These are phyloP conservation scores for Claviceps pazoutovae DNA, from an alignment of 2,329 filamentous ascomycete species.

Conservation along the genomic window DNA sequence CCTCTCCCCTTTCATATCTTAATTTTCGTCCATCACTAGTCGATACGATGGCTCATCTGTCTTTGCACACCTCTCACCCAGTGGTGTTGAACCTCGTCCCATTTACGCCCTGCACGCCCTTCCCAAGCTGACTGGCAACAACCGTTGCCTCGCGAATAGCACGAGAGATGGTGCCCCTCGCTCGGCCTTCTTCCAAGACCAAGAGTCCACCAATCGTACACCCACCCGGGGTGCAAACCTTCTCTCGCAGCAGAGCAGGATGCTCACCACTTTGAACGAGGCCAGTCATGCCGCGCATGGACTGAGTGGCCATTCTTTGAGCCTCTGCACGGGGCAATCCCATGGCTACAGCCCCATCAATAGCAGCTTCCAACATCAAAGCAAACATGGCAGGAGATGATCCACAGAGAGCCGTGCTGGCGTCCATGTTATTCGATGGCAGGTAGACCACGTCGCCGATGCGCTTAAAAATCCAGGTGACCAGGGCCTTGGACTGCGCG, in stretches of 20 bases:
- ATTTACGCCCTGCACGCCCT: conserved; percentile 24
- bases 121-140: conserved; percentile 49
- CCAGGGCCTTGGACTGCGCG: conserved; percentile 37
- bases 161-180: conserved; percentile 51
- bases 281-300: conserved; percentile 59
- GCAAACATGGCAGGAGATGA: conserved; percentile 66
- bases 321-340: conserved; percentile 60
- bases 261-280: conserved; percentile 60
- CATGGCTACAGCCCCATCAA: conserved; percentile 68
- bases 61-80: neutral
- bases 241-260: conserved; percentile 60
- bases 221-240: conserved; percentile 64
- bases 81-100: conserved; percentile 15
- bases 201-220: conserved; percentile 64
- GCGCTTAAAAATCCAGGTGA: conserved; percentile 64
- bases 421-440: conserved; percentile 55
- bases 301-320: conserved; percentile 64
- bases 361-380: conserved; percentile 59
- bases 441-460: conserved; percentile 60
- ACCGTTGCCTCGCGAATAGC: conserved; percentile 59
- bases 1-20: too few relatives aligned
- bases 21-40: neutral
- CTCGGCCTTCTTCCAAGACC: conserved; percentile 58
- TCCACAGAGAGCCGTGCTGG: conserved; percentile 58
- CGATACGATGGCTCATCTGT: neutral